Evolutionary conservation across 202 grass and related monocot species (phyloP).

Genomic region (Schoenoplectus tabernaemontani): DNA sequence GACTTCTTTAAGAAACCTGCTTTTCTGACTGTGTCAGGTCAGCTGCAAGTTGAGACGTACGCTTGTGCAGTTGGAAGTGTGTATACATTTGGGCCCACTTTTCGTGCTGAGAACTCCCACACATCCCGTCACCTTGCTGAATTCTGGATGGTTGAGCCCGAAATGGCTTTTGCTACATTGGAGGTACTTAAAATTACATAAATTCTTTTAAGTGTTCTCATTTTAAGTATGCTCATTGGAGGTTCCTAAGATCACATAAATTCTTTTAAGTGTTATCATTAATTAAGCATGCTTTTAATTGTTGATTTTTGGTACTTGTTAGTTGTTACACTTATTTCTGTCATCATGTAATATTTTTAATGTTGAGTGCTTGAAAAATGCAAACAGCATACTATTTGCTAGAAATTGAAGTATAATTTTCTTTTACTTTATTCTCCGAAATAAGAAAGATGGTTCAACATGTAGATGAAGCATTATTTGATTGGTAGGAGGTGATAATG

Average conservation of each 20-base stretch:
- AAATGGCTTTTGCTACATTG: conserved; percentile 92
- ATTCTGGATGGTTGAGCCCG: conserved; percentile 99
- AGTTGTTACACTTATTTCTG: not conserved
- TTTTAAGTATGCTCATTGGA: no score
- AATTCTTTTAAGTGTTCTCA: no score
- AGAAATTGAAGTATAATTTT: no score
- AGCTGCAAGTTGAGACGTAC: conserved; percentile 92
- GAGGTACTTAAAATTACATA: conserved; percentile 35
- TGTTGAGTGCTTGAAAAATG: no score
- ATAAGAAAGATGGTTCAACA: not conserved
- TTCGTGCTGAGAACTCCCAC: conserved; percentile 88
- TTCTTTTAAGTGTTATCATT: not conserved
- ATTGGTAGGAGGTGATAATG: not conserved
- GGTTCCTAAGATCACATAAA: conserved; percentile 27
- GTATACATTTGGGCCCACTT: conserved; percentile 94
- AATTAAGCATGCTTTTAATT: not conserved
- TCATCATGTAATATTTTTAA: not conserved
- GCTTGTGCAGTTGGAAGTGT: conserved; percentile 78
- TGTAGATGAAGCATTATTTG: not conserved
- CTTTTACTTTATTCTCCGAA: no score
- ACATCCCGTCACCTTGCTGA: conserved; percentile 85
- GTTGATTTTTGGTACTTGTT: not conserved
- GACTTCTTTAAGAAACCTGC: conserved; percentile 92
- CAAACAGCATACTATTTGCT: no score
- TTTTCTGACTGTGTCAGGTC: conserved; percentile 90